Evolutionary conservation across 441 rosid genomes (phyloP).

Genomic region (Metrosideros polymorpha): DNA sequence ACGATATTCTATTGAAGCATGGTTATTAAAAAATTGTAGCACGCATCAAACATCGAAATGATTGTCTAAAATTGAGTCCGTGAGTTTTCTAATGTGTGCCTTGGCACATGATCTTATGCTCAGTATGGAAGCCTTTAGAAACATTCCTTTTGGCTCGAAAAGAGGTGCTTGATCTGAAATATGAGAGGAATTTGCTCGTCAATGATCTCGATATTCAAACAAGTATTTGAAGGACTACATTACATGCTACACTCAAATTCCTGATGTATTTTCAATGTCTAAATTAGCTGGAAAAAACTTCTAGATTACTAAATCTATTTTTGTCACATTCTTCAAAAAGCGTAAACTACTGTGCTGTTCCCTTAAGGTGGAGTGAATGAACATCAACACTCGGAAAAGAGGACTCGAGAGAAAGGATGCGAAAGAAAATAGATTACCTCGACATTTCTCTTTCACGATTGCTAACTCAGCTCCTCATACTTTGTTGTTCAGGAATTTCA

Average conservation of each 20-base stretch:
- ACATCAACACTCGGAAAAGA: not conserved
- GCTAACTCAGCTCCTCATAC: not conserved
- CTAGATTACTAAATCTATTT: not conserved
- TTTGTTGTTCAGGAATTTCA: constrained; percentile 57
- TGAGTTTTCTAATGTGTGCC: not conserved
- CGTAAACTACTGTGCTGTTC: not conserved
- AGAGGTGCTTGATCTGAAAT: not conserved
- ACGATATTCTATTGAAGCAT: not conserved
- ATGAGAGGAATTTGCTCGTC: not conserved
- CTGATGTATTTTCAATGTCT: not conserved
- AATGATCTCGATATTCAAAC: not conserved
- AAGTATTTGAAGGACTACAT: not conserved
- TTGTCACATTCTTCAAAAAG: not conserved
- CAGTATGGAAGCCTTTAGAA: not conserved
- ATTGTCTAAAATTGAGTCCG: not conserved
- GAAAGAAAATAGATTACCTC: not conserved
- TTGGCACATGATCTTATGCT: not conserved
- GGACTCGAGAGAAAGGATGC: not conserved
- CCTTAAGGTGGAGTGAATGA: not conserved
- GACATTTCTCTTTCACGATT: not conserved
- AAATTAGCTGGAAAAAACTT: not conserved
- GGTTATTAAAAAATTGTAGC: not conserved
- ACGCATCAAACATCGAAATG: not conserved
- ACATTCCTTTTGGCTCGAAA: not conserved
- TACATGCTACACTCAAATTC: not conserved